Base-by-base conservation (phyloP, 495 filamentous ascomycete species). In the Viridothelium virens region DNA sequence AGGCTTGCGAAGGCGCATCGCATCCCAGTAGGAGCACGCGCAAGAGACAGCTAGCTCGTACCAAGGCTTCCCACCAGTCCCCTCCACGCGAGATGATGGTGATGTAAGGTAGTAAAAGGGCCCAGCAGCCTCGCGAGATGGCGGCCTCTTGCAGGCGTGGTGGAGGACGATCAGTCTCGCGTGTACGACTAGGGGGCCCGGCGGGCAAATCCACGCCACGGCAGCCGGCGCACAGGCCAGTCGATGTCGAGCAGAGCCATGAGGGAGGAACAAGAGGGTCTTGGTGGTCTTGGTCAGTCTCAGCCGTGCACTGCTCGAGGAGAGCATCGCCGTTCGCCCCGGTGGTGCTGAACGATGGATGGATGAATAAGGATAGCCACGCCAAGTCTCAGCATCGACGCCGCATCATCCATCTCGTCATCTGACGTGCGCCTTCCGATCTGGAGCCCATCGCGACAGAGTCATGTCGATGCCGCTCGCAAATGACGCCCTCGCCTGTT, bases 151-250 rank as follows among this genome's bases (percentile, higher is more conserved):
- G 48, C 16, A 12, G 48, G 48, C 16, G 48, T 53, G 16, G 48
- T 53, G 48, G 48, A 53, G 53, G 53, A 18, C 53, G 53, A 59
- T 59, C 53, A 59, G 53, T 34, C 25, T 59, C 53, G 53, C 53
- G 53, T 59, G 53, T 53, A 59, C 7, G 53, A 59, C 53, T 25
- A 25, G 36, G 53, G 53, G 53, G 53, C 31, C 48, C 5, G 48
- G 25, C 25, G 25, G 25, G 25, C 25, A 25, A 25, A 25, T 25
- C 25, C 25, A 25, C 25, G 25, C 25, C 25, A 25, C 25, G 25
- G 53, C 25, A 33, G 53, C 31, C 53, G 53, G n/a, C 41, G 41
- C 41, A 44, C 41, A 7, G 53, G 53, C 53, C 48, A 53, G 14
- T 36, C 53, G 53, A 36, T 59, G 31, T 59, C 31, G 53, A 36